A percentile compares a stretch with the other conserved stretches of the same genome.
phyloP scores from a whole-genome alignment of 73 alveolate species.

The Stentor coeruleus region DNA sequence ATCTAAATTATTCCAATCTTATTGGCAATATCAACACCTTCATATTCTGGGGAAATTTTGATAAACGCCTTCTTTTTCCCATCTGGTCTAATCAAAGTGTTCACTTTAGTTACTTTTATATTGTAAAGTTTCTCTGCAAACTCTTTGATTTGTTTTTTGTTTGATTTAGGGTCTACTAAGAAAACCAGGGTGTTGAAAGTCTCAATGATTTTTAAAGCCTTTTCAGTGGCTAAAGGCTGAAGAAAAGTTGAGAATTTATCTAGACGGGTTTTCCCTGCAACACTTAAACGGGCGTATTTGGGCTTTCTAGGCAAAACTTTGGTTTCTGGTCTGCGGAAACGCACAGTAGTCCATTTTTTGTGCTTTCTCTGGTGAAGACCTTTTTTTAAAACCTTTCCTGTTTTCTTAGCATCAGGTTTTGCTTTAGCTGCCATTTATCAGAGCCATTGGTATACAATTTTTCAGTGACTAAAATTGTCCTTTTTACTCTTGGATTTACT shows the following conservation, averaged over 20 bases:
- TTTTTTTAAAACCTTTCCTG: no score
- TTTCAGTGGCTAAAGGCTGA: slow-evolving; percentile 57
- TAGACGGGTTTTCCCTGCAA: slow-evolving; percentile 39
- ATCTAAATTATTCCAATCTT: slow-evolving; percentile 59
- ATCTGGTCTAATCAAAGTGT: slow-evolving; percentile 64
- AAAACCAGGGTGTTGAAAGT: slow-evolving; percentile 60
- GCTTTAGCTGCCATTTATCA: no score
- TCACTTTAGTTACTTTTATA: slow-evolving; percentile 44
- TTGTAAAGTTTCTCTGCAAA: slow-evolving; percentile 46
- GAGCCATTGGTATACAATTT: no score
- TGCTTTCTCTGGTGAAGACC: slow-evolving; percentile 53
- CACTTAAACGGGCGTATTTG: slow-evolving; percentile 41
- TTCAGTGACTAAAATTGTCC: no score
- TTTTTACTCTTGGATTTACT: no score
- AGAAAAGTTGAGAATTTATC: slow-evolving; percentile 51
- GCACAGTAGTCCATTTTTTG: slow-evolving; percentile 53
- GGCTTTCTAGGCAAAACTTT: slow-evolving; percentile 49
- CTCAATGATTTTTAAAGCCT: slow-evolving; percentile 55
- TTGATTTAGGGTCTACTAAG: slow-evolving; percentile 47
- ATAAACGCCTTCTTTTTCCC: slow-evolving; percentile 62
- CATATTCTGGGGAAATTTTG: slow-evolving; percentile 41
- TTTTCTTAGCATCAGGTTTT: no score
- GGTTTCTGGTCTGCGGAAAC: slow-evolving; percentile 59
- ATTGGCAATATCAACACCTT: slow-evolving; percentile 60
- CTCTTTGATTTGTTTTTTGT: slow-evolving; percentile 56